These are phyloP conservation scores for Aegilops speltoides DNA, from an alignment of 176 grass and related monocot species.

Conservation along the genomic window DNA sequence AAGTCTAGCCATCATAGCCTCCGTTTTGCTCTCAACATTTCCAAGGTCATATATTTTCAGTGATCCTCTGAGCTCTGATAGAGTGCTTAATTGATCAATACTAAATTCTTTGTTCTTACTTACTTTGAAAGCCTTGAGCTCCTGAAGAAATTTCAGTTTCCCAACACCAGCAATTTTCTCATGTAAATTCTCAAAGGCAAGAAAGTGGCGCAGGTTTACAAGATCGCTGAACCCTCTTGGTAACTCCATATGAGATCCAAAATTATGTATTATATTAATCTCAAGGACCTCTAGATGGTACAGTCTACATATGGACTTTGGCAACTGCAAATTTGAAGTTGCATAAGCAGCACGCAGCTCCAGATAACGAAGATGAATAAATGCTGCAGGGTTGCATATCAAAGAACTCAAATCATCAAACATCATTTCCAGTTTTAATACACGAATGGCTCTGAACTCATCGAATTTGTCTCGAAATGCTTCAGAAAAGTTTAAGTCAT, in stretches of 20 bases:
- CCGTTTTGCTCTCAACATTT: constrained; percentile 1
- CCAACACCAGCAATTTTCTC: neutral
- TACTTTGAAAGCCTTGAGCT: constrained; percentile 2
- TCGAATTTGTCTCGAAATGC: neutral
- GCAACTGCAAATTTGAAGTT: neutral
- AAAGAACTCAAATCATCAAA: neutral
- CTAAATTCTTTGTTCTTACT: neutral
- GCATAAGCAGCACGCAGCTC: constrained; percentile 18
- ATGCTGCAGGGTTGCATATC: neutral
- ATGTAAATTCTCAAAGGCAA: neutral
- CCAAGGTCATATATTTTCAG: constrained; percentile 14
- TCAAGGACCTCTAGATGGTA: constrained; percentile 25
- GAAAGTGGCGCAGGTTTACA: constrained; percentile 15
- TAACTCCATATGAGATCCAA: neutral
- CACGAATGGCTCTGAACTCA: neutral
- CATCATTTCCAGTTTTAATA: constrained; percentile 23
- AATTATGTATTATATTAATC: constrained; percentile 10
- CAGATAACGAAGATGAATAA: constrained; percentile 32
- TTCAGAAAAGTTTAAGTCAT: constrained; percentile 16
- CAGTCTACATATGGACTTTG: neutral
- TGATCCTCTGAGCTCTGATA: constrained; percentile 16
- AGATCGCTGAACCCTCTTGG: constrained; percentile 20
- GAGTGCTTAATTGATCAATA: constrained; percentile 1
- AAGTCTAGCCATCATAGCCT: constrained; percentile 1
- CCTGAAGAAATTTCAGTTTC: constrained; percentile 32